phyloP scores from a whole-genome alignment of 2,329 filamentous ascomycete species.

The Blastomyces gilchristii region DNA sequence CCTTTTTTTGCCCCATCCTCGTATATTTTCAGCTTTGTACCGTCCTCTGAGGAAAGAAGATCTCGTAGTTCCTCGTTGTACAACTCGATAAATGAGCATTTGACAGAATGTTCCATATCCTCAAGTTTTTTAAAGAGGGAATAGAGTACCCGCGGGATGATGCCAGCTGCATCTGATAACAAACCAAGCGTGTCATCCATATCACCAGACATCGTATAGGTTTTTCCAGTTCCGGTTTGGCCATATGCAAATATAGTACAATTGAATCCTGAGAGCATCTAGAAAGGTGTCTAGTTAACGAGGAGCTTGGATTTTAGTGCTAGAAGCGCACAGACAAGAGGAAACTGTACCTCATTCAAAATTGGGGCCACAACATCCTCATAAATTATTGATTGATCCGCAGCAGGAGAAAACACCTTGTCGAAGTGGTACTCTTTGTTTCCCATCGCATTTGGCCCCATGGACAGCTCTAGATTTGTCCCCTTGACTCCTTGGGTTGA shows the following conservation, averaged over 20 bases:
- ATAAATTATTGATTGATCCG: slow-evolving; percentile 87
- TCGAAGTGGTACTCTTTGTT: slow-evolving; percentile 98
- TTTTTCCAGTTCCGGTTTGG: slow-evolving; percentile 96
- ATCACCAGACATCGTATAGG: slow-evolving; percentile 98
- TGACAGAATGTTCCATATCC: slow-evolving; percentile 75
- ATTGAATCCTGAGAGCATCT: slow-evolving; percentile 93
- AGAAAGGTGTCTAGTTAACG: slow-evolving; percentile 13
- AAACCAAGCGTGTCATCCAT: slow-evolving; percentile 81
- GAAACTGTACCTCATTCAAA: slow-evolving; percentile 64
- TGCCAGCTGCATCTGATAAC: slow-evolving; percentile 82
- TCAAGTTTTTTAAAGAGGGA: slow-evolving; percentile 79
- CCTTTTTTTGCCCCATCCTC: slow-evolving; percentile 71
- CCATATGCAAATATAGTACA: slow-evolving; percentile 99
- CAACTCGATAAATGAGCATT: slow-evolving; percentile 96
- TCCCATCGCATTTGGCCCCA: slow-evolving; percentile 84
- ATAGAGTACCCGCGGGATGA: slow-evolving; percentile 84
- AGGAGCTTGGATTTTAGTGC: background rate
- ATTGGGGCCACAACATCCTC: slow-evolving; percentile 93
- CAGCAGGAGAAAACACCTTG: slow-evolving; percentile 89
- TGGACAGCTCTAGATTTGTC: slow-evolving; percentile 71
- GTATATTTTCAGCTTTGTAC: slow-evolving; percentile 83
- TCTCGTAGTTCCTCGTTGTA: slow-evolving; percentile 98
- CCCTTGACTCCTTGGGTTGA: slow-evolving; percentile 81
- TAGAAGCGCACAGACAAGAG: background rate
- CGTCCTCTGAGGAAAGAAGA: slow-evolving; percentile 71